Conservation (phyloP, 192 early-diverging fungal genomes). For the Diversispora epigaea region DNA sequence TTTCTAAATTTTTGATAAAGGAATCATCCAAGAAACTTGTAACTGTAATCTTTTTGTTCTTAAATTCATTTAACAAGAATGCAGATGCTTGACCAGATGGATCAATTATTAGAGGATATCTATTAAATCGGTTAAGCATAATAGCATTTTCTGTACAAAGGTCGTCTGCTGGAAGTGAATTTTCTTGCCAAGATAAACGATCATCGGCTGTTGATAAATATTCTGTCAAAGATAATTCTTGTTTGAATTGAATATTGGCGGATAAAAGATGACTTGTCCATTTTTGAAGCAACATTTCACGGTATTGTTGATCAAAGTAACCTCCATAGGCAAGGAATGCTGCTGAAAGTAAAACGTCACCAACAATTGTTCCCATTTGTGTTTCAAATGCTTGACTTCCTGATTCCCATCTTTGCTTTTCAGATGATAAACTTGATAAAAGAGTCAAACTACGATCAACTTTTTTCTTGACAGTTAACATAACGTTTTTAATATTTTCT, state of each 20-base stretch:
- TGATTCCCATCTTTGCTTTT: conserved; percentile 89
- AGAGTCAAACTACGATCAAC: conserved; percentile 89
- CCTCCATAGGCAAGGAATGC: conserved; percentile 98
- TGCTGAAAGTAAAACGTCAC: conserved; percentile 88
- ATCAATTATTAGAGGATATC: conserved; percentile 98
- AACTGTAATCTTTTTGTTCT: conserved; percentile 82
- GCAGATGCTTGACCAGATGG: conserved; percentile 90
- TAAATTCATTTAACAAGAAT: conserved; percentile 85
- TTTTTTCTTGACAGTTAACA: conserved; percentile 88
- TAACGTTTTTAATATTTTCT: conserved; percentile 85
- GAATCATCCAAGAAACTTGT: conserved; percentile 98
- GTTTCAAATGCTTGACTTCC: conserved; percentile 88
- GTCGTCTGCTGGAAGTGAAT: conserved; percentile 83
- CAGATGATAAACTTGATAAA: conserved; percentile 85
- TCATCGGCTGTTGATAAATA: conserved; percentile 92
- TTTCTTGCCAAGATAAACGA: conserved; percentile 84
- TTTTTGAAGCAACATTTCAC: conserved; percentile 71
- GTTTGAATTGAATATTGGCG: conserved; percentile 73
- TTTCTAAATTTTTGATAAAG: conserved; percentile 96
- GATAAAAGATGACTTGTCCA: conserved; percentile 74
- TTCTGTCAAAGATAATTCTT: conserved; percentile 81
- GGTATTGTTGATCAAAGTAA: conserved; percentile 96
- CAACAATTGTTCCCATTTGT: conserved; percentile 98
- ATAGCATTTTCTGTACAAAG: conserved; percentile 98
- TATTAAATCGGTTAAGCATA: conserved; percentile 91